Percentiles rank a stretch among this genome's conserved stretches.
These are phyloP conservation scores for Breynia disticha DNA, from an alignment of 441 rosid genomes.

Conservation along the genomic window DNA sequence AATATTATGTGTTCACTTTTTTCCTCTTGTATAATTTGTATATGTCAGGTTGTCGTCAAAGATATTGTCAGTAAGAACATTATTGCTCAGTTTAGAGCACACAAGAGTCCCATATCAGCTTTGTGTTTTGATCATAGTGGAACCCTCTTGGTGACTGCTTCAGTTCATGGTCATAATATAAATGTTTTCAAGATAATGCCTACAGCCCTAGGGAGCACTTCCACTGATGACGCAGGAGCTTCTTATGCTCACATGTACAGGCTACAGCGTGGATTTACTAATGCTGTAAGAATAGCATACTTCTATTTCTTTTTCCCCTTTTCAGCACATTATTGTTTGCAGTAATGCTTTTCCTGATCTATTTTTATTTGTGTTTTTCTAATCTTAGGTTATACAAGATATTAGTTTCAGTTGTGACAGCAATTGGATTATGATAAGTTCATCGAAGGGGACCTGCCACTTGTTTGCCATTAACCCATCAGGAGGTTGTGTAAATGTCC, in stretches of 20 bases:
- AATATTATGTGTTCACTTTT: not conserved
- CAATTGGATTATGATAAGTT: conserved; percentile 77
- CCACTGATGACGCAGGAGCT: conserved; percentile 27
- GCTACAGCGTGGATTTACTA: conserved; percentile 91
- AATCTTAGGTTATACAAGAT: conserved; percentile 81
- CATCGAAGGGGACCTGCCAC: conserved; percentile 92
- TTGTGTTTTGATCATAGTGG: conserved; percentile 90
- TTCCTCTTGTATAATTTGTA: not conserved
- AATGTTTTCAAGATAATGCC: conserved; percentile 82
- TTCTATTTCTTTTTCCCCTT: conserved; percentile 1
- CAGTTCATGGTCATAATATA: conserved; percentile 84
- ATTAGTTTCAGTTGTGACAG: conserved; percentile 83
- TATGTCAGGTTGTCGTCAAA: conserved; percentile 70
- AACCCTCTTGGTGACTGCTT: conserved; percentile 79
- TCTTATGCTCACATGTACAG: conserved; percentile 67
- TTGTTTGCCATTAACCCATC: conserved; percentile 68
- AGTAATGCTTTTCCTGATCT: not conserved
- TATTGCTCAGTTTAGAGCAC: conserved; percentile 86
- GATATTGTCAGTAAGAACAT: conserved; percentile 59
- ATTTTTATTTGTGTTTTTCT: conserved; percentile 3
- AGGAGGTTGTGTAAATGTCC: conserved; percentile 41
- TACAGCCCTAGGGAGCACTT: conserved; percentile 29
- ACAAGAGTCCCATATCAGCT: conserved; percentile 83
- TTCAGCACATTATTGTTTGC: not conserved
- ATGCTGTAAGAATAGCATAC: conserved; percentile 55